Evolutionary conservation across 768 basidiomycete species (phyloP), one percentile per base, ranked within the genome.

Genomic region (Clitopilus passeckerianus): DNA sequence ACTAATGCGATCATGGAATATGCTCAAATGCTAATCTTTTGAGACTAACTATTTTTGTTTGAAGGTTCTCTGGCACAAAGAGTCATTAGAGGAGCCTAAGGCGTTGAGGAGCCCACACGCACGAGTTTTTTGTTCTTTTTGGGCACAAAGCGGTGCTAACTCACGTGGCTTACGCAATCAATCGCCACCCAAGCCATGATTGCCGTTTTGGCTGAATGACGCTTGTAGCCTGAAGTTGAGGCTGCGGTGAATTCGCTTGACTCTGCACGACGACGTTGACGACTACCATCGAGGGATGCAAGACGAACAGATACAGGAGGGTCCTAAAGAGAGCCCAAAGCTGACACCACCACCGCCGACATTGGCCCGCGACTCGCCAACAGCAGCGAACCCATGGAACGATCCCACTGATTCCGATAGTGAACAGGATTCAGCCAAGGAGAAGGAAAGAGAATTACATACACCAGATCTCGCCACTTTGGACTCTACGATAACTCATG

Each of bases 391-490:
- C 65, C 79, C 77, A 59, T 79, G 79, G 79, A 67, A 68, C 61
- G 75, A 75, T 66, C 65, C 58, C 23, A 30, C 62, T 56, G 56
- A 66, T 34, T 37, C 68, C 20, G 65, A 65, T 41, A 64, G 66
- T 23, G 66, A 65, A 6, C 34, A 61, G 27, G 54, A 59, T 16
- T n/a, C 59, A 1, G 61, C 65, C 10, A 56, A 67, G 12, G 54
- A 41, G 16, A 64, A 64, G 44, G 56, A 65, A 5, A 69, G 68
- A 52, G 67, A 64, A 56, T 55, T 76, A 8, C 64, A 71, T 34
- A 73, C 77, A 1, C 77, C 80, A 44, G 84, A 85, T 67, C 72
- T 78, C 22, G 67, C 77, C 7, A 56, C 74, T 12, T 70, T 80
- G 33, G 79, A 83, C 57, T 65, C 76, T 14, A 68, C 75, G 1